phyloP scores from a whole-genome alignment of 108 stramenopile species.

The Thalassiosira profunda region DNA sequence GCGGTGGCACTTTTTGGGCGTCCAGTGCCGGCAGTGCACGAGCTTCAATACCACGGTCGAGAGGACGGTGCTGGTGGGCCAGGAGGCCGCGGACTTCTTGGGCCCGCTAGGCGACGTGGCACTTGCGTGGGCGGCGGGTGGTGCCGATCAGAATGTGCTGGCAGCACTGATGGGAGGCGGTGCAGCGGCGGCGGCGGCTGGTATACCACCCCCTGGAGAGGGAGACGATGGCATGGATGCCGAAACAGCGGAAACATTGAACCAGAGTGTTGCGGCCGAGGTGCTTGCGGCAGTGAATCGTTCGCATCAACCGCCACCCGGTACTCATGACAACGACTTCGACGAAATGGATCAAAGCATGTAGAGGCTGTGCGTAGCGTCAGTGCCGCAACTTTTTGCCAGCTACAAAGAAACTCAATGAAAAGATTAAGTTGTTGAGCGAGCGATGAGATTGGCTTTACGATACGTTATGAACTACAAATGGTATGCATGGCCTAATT shows the following conservation, averaged over 20 bases:
- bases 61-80: constrained; percentile 68
- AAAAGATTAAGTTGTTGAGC: too few species aligned
- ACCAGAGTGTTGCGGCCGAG: constrained; percentile 35
- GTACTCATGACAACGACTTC: not conserved
- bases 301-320: not conserved
- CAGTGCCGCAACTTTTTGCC: too few species aligned
- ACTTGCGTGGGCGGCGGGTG: constrained; percentile 7
- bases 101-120: constrained; percentile 29
- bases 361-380: not conserved
- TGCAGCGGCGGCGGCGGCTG: constrained; percentile 12
- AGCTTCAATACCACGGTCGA: constrained; percentile 87
- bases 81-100: constrained; percentile 81
- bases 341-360: constrained; percentile 21
- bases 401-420: too few species aligned
- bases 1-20: constrained; percentile 88
- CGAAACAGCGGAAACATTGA: constrained; percentile 16
- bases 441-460: too few species aligned
- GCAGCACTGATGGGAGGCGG: constrained; percentile 31
- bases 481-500: too few species aligned
- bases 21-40: constrained; percentile 71
- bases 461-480: too few species aligned
- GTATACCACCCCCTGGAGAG: too few species aligned
- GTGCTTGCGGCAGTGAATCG: constrained; percentile 23
- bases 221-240: constrained; percentile 25
- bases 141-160: constrained; percentile 32